A percentile compares a stretch with the other conserved stretches of the same genome.
Evolutionary conservation across 169 alveolate genomes (phyloP).

Genomic region (Plasmodium chabaudi): DNA sequence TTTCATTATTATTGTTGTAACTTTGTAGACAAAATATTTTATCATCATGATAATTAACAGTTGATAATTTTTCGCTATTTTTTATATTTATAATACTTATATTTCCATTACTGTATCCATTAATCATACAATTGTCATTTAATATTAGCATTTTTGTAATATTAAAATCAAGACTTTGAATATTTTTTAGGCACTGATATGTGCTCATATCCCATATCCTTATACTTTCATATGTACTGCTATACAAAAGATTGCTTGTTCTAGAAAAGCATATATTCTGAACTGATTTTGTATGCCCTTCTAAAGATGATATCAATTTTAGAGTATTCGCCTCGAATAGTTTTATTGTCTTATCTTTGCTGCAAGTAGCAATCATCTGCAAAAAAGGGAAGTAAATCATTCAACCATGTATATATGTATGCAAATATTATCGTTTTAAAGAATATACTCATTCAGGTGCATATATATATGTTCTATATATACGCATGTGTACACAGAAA

Average conservation of each 20-base stretch:
- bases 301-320: slow-evolving; percentile 37
- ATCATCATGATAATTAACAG: slow-evolving; percentile 65
- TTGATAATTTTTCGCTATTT: slow-evolving; percentile 54
- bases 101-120: slow-evolving; percentile 70
- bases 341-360: slow-evolving; percentile 70
- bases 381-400: not conserved
- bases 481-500: not conserved
- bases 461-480: not conserved
- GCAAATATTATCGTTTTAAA: not conserved
- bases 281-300: slow-evolving; percentile 74
- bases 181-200: slow-evolving; percentile 55
- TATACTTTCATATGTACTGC: slow-evolving; percentile 64
- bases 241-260: slow-evolving; percentile 19
- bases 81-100: slow-evolving; percentile 61
- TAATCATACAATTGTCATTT: slow-evolving; percentile 58
- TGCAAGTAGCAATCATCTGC: slow-evolving; percentile 70
- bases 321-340: slow-evolving; percentile 40
- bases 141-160: slow-evolving; percentile 46
- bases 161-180: slow-evolving; percentile 71
- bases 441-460: not conserved
- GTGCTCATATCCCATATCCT: slow-evolving; percentile 47
- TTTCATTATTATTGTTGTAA: slow-evolving; percentile 5
- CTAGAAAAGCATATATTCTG: slow-evolving; percentile 61
- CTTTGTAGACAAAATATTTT: slow-evolving; percentile 70
- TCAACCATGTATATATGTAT: not conserved